Percentiles rank a stretch among this genome's conserved stretches.
Conservation (phyloP, 2,329 filamentous ascomycete genomes). For the Diaporthe humulicola region DNA sequence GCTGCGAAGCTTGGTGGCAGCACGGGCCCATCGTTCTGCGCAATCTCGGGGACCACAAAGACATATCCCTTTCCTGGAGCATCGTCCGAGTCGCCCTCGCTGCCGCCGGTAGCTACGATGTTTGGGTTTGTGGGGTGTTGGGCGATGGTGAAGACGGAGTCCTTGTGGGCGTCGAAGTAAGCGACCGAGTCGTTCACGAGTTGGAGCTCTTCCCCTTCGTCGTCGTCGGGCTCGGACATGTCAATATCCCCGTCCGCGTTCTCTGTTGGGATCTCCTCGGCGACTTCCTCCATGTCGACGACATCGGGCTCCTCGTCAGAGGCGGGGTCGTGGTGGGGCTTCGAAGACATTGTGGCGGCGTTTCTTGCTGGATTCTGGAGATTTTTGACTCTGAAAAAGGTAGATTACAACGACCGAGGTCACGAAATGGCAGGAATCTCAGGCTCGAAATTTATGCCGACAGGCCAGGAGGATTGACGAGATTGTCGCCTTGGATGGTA, state of each 20-base stretch:
- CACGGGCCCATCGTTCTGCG: conserved; percentile 72
- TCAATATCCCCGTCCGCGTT: conserved; percentile 60
- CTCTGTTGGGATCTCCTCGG: conserved; percentile 78
- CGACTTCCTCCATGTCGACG: conserved; percentile 82
- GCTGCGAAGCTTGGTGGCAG: conserved; percentile 83
- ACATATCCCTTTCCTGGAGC: conserved; percentile 86
- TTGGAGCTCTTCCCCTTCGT: conserved; percentile 75
- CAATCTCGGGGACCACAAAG: conserved; percentile 33
- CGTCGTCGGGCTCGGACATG: conserved; percentile 49
- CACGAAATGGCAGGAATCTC: too few species aligned
- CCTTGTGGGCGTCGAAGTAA: conserved; percentile 90
- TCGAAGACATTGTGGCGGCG: conserved; percentile 41
- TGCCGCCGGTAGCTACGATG: conserved; percentile 89
- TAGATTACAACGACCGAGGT: too few species aligned
- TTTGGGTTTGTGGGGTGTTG: conserved; percentile 86
- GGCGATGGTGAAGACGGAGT: conserved; percentile 95
- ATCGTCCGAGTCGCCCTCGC: conserved; percentile 70
- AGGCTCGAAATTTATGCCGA: conserved; percentile 3
- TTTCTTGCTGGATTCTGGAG: not conserved
- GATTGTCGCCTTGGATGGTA: not conserved
- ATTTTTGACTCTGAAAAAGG: not conserved
- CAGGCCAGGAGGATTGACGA: not conserved
- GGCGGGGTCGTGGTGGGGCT: conserved; percentile 55
- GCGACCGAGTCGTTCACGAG: conserved; percentile 93
- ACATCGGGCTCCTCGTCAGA: conserved; percentile 75